Evolutionary conservation across 75 land plant species (phyloP).

Genomic region (Larix kaempferi): DNA sequence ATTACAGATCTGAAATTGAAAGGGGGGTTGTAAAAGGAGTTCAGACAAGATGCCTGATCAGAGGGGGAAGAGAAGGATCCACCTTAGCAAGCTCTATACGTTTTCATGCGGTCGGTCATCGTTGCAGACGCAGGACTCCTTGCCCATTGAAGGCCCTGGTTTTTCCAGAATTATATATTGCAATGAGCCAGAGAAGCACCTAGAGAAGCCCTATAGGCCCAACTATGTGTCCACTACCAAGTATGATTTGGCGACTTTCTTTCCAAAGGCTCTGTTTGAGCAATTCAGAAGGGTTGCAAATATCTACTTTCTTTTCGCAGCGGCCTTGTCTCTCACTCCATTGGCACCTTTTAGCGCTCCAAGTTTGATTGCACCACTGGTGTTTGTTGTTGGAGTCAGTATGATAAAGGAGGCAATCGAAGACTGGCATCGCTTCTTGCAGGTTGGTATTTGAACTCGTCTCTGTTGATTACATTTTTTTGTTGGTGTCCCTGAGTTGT

Average conservation of each 20-base stretch:
- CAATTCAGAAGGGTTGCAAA: constrained; percentile 87
- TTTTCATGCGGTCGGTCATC: constrained; percentile 35
- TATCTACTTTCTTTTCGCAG: constrained; percentile 69
- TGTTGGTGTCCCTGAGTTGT: not conserved
- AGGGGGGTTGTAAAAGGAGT: constrained; percentile 3
- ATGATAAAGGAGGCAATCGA: constrained; percentile 80
- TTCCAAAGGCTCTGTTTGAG: constrained; percentile 85
- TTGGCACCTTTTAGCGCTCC: constrained; percentile 66
- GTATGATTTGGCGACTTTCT: constrained; percentile 59
- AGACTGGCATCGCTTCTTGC: constrained; percentile 68
- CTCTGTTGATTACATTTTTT: not conserved
- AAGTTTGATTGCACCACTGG: constrained; percentile 55
- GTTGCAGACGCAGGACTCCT: constrained; percentile 20
- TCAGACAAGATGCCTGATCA: not conserved
- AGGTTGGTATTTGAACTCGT: constrained; percentile 25
- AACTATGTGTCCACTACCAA: constrained; percentile 84
- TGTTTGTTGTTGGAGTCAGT: constrained; percentile 69
- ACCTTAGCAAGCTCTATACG: constrained; percentile 55
- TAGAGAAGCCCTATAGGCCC: constrained; percentile 21
- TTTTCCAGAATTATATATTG: constrained; percentile 64
- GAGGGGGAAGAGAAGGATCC: constrained; percentile 32
- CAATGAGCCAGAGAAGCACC: constrained; percentile 46
- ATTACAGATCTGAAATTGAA: constrained; percentile 15
- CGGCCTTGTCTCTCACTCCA: constrained; percentile 63
- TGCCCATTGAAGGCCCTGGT: constrained; percentile 53